Evolutionary conservation across 2,329 filamentous ascomycete genomes (phyloP).

Genomic region (Fusarium nisikadoi): DNA sequence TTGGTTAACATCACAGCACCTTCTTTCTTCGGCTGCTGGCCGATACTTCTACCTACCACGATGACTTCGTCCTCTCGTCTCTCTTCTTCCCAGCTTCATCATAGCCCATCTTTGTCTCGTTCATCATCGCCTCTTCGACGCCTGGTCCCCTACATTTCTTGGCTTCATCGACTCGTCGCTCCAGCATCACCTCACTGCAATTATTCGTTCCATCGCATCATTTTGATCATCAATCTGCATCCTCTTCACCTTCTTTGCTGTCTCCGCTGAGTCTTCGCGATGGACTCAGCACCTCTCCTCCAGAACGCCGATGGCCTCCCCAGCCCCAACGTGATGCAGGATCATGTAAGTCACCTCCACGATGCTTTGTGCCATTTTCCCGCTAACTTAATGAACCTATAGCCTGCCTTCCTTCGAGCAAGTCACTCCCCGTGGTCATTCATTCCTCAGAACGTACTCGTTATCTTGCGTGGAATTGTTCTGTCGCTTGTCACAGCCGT

Average conservation of each 20-base stretch:
- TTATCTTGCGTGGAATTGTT: constrained; percentile 55
- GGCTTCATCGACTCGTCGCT: background rate
- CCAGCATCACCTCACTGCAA: constrained; percentile 8
- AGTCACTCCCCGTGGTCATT: constrained; percentile 62
- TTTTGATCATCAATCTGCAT: background rate
- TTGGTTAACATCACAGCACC: background rate
- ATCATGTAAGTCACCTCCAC: constrained; percentile 47
- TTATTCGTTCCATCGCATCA: background rate
- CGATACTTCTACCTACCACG: background rate
- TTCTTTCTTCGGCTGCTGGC: background rate
- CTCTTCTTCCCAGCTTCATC: constrained; percentile 12
- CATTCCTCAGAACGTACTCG: constrained; percentile 59
- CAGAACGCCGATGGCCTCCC: constrained; percentile 45
- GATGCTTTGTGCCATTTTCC: background rate
- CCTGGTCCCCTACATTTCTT: constrained; percentile 20
- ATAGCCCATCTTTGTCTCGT: constrained; percentile 8
- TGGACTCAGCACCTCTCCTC: constrained; percentile 52
- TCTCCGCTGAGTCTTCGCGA: constrained; percentile 19
- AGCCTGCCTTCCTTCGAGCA: constrained; percentile 63
- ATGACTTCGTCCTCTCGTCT: background rate
- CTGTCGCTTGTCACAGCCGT: constrained; percentile 57
- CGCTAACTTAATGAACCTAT: constrained; percentile 18
- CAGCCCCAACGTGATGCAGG: constrained; percentile 48
- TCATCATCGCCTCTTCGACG: constrained; percentile 11
- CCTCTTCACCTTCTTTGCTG: background rate